A percentile compares a stretch with the other conserved stretches of the same genome.
Conservation (phyloP, 208 protist species). For the Leishmania turanica region DNA sequence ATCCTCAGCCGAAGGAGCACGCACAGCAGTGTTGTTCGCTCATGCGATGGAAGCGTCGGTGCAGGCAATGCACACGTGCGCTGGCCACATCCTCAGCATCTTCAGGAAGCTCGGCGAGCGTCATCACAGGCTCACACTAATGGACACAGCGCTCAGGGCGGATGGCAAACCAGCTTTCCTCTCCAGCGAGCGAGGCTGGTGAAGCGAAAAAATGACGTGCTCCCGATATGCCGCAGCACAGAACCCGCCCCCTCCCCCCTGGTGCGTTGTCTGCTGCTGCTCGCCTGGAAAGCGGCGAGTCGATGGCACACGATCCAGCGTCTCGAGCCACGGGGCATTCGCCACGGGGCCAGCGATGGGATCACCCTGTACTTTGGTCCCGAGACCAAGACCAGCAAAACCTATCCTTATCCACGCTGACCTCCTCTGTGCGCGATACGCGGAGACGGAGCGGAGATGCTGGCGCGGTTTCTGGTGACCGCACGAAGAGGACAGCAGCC, state of each 20-base stretch:
- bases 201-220: neutral
- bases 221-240: neutral
- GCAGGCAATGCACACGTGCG: neutral
- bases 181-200: neutral
- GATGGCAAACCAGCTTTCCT: neutral
- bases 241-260: neutral
- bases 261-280: neutral
- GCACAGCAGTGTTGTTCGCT: neutral
- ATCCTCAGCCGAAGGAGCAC: neutral
- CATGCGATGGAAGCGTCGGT: neutral
- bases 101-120: neutral
- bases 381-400: neutral
- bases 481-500: neutral
- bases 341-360: neutral
- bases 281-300: neutral
- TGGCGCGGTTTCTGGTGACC: neutral
- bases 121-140: neutral
- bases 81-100: neutral
- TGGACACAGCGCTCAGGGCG: neutral
- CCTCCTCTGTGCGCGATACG: neutral
- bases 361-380: neutral
- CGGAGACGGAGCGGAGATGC: no score
- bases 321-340: neutral
- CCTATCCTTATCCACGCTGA: neutral
- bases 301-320: neutral